Evolutionary conservation across 2,329 filamentous ascomycete species (phyloP).

Genomic region (Talaromyces pinophilus): DNA sequence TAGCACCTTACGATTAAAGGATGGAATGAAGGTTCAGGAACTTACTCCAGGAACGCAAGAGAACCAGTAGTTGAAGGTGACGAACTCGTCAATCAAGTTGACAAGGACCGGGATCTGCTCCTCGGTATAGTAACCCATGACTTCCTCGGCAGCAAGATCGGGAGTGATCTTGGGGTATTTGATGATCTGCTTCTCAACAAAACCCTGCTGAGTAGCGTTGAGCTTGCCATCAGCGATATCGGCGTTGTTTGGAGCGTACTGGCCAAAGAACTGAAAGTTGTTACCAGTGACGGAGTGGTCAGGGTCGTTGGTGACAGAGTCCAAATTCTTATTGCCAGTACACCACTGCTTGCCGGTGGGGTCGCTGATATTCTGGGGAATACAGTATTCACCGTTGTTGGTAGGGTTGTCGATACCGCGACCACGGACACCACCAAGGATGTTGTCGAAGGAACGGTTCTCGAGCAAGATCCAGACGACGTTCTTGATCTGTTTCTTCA

Average conservation of each 20-base stretch:
- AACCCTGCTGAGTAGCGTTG: constrained; percentile 39
- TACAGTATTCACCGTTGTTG: constrained; percentile 48
- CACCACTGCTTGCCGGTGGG: constrained; percentile 34
- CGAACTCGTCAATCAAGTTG: constrained; percentile 44
- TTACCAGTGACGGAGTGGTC: constrained; percentile 47
- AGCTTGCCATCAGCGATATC: constrained; percentile 38
- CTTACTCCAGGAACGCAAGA: constrained; percentile 47
- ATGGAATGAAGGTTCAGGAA: constrained; percentile 16
- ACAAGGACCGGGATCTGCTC: constrained; percentile 47
- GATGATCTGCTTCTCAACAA: constrained; percentile 46
- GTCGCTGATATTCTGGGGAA: constrained; percentile 42
- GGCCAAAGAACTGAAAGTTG: constrained; percentile 49
- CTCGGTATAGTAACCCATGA: constrained; percentile 50
- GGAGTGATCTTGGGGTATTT: constrained; percentile 37
- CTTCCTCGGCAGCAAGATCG: constrained; percentile 40
- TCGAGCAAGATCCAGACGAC: constrained; percentile 44
- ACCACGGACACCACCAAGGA: constrained; percentile 45
- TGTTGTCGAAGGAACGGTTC: constrained; percentile 50
- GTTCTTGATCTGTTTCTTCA: constrained; percentile 42
- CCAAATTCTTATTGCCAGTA: constrained; percentile 40
- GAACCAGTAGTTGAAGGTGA: constrained; percentile 51
- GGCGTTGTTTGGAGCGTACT: constrained; percentile 42
- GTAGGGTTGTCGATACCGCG: constrained; percentile 46
- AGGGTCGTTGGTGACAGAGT: constrained; percentile 47
- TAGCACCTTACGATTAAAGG: not conserved